Evolutionary conservation across 208 protist species (phyloP), one percentile per base, ranked within the genome.

Genomic region (Herpetomonas tarakana): DNA sequence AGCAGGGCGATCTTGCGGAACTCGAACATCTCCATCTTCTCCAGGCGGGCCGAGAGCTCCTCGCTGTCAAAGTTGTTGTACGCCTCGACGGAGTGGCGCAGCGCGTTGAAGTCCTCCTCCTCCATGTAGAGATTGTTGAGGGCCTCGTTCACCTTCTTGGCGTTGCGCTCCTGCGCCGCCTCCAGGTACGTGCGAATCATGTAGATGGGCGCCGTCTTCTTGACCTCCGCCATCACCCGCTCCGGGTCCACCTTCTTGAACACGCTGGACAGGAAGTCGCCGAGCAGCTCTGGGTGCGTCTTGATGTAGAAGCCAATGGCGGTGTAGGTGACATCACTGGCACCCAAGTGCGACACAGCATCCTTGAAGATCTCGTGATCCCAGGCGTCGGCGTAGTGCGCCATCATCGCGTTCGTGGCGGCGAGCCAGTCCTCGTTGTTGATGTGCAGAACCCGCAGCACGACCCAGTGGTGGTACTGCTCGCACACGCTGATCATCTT

Each of bases 341-440:
- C 97, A 58, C 94, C 93, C 26, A 98, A 78, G 57, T 99, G 98
- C 51, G 65, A 51, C 26, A 99, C 77, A 41, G 97, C 90, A 39
- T 99, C 96, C 76, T 99, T 99, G 88, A 99, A 99, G 50, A 98
- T 73, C 41, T 92, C 81, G 72, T 99, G 97, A 58, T 99, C 93
- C 86, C 93, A 99, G 16, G 97, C 83, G 61, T 98, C 93, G 19
- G 89, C 80, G 44, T 97, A 85, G 83, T 99, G 98, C 26, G 94
- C 71, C 55, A 99, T 99, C 97, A 99, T 99, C 18, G 88, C 55
- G 52, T 95, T 85, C 7, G 97, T 85, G 14, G 99, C 99, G 46
- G 98, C 97, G 65, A 99, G 98, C 76, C 90, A 98, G 75, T 99
- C 99, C 54, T 99, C 96, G 71, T 99, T 99, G 66, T 98, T 91